Percentiles rank a stretch among this genome's conserved stretches.
These are phyloP conservation scores for Thamnidium elegans DNA, from an alignment of 192 early-diverging fungal genomes.

Conservation along the genomic window DNA sequence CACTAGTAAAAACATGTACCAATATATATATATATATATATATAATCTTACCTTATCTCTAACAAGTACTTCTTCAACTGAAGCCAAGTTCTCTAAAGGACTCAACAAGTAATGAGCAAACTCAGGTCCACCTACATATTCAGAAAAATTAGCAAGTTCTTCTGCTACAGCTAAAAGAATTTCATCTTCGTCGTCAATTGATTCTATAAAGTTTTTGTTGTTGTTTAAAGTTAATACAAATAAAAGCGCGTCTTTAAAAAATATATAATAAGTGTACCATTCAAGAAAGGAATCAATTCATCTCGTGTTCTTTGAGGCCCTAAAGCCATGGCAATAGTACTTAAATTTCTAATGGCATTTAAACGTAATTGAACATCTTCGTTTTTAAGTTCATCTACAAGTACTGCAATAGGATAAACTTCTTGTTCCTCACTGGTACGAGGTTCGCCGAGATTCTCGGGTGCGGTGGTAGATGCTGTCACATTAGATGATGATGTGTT, in stretches of 20 bases:
- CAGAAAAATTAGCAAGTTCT: conserved; percentile 89
- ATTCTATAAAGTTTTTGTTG: conserved; percentile 67
- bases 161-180: conserved; percentile 91
- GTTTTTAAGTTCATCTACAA: conserved; percentile 91
- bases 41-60: conserved; percentile 71
- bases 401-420: conserved; percentile 86
- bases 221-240: not conserved
- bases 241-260: not conserved
- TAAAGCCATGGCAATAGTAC: conserved; percentile 90
- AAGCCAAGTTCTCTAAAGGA: conserved; percentile 92
- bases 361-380: conserved; percentile 85
- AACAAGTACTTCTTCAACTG: conserved; percentile 96
- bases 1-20: not conserved
- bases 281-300: conserved; percentile 97
- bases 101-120: conserved; percentile 82
- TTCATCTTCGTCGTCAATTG: conserved; percentile 99
- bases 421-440: conserved; percentile 27
- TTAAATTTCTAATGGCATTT: conserved; percentile 78
- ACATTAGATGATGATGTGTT: not conserved
- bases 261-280: conserved; percentile 65
- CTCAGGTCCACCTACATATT: conserved; percentile 90
- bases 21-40: not conserved
- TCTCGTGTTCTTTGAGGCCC: conserved; percentile 92
- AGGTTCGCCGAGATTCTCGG: not conserved
- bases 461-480: not conserved